Percentiles rank a stretch among this genome's conserved stretches.
These are phyloP conservation scores for Stemphylium beticola DNA, from an alignment of 2,329 filamentous ascomycete species.

Conservation along the genomic window DNA sequence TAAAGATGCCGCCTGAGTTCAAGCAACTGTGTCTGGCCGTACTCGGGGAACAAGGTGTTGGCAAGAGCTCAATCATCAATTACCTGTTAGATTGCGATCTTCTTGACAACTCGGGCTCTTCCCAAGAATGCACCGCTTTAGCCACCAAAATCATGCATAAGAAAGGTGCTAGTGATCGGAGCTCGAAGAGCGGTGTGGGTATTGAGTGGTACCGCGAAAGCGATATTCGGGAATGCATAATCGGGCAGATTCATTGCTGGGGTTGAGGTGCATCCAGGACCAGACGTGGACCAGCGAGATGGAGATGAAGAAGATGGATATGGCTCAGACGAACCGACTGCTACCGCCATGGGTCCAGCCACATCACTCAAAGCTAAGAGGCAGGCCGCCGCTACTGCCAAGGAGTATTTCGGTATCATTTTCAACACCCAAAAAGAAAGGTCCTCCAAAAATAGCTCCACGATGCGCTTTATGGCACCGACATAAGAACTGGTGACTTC, in stretches of 20 bases:
- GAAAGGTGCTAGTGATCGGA: constrained; percentile 9
- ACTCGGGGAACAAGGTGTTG: constrained; percentile 19
- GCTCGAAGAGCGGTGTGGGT: constrained; percentile 8
- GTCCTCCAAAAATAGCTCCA: neutral
- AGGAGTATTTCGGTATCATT: constrained; percentile 18
- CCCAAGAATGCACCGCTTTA: constrained; percentile 14
- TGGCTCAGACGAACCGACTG: neutral
- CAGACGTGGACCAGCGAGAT: neutral
- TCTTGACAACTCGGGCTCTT: constrained; percentile 4
- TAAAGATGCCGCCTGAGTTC: neutral
- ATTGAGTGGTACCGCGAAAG: constrained; percentile 6
- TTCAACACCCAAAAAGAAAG: constrained; percentile 4
- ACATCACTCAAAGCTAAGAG: neutral
- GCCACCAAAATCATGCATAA: constrained; percentile 12
- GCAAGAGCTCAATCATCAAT: constrained; percentile 20
- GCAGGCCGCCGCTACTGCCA: constrained; percentile 3
- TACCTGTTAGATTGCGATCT: constrained; percentile 15
- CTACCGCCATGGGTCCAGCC: neutral
- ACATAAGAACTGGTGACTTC: constrained; percentile 8
- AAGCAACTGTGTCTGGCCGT: constrained; percentile 7
- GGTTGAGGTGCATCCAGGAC: neutral
- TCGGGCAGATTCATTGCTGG: constrained; percentile 12
- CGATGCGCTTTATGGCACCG: neutral
- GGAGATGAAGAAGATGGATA: neutral
- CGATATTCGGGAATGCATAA: neutral